Evolutionary conservation across 73 alveolate genomes (phyloP).

Genomic region (Paramecium caudatum): DNA sequence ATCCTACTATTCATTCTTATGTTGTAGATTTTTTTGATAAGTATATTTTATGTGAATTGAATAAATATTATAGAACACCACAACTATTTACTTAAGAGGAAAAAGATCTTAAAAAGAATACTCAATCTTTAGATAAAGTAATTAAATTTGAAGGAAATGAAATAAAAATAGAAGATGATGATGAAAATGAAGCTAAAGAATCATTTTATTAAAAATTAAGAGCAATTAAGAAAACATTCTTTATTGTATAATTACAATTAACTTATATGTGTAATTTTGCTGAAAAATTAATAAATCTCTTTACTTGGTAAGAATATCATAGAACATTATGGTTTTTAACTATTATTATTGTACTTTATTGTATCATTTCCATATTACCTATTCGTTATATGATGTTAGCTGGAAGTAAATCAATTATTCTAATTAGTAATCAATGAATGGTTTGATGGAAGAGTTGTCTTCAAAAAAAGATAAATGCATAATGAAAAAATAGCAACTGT

Average conservation of each 20-base stretch:
- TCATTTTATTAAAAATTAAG: constrained; percentile 36
- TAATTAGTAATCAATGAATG: constrained; percentile 60
- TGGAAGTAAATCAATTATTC: constrained; percentile 30
- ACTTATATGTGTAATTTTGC: constrained; percentile 48
- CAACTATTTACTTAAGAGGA: constrained; percentile 23
- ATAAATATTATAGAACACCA: constrained; percentile 11
- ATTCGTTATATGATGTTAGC: constrained; percentile 22
- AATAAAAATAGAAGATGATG: constrained; percentile 55
- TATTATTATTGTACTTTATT: neutral
- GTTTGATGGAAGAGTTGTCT: constrained; percentile 63
- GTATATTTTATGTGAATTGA: neutral
- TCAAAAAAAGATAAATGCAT: constrained; percentile 42
- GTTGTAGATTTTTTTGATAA: neutral
- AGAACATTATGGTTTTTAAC: constrained; percentile 37
- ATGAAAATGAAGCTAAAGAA: constrained; percentile 63
- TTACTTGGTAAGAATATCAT: constrained; percentile 60
- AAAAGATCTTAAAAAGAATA: constrained; percentile 49
- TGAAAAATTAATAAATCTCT: constrained; percentile 55
- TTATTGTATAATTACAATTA: constrained; percentile 21
- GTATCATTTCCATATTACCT: neutral
- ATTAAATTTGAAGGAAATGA: constrained; percentile 61
- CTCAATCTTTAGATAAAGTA: constrained; percentile 43
- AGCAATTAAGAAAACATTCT: constrained; percentile 24
- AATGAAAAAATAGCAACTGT: constrained; percentile 37
- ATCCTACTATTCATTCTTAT: constrained; percentile 9